These are phyloP conservation scores for Gracilaria domingensis DNA, from an alignment of 23 red algal species.

Conservation along the genomic window DNA sequence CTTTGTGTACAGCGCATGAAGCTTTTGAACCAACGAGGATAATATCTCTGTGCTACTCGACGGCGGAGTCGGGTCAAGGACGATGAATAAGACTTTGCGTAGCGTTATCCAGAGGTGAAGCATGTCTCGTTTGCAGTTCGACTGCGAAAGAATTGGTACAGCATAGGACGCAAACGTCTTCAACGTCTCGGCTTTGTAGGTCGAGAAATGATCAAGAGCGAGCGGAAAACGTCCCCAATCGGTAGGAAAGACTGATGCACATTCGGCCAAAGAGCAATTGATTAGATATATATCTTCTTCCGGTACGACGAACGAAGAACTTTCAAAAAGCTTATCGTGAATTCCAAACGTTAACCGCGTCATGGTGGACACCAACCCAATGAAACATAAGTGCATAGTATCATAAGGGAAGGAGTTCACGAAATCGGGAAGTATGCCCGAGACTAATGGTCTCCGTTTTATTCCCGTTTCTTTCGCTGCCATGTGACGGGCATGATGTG, in stretches of 20 bases:
- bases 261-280: neutral
- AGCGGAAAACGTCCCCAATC: neutral
- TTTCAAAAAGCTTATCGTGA: neutral
- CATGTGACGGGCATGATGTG: too few species aligned
- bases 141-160: neutral
- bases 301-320: neutral
- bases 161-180: slow-evolving; percentile 19
- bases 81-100: slow-evolving; percentile 3
- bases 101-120: neutral
- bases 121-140: neutral
- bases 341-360: slow-evolving; percentile 11
- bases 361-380: neutral
- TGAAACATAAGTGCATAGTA: slow-evolving; percentile 21
- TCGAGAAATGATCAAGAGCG: neutral
- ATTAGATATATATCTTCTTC: neutral
- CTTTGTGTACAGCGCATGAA: neutral
- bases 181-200: slow-evolving; percentile 1
- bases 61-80: neutral
- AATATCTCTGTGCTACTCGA: too few species aligned
- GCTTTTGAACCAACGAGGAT: too few species aligned
- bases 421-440: neutral
- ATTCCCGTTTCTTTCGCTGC: too few species aligned
- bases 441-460: neutral
- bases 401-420: slow-evolving; percentile 9
- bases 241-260: neutral